A percentile compares a stretch with the other conserved stretches of the same genome.
Evolutionary conservation across 257 asterid species (phyloP).

Genomic region (Solanum tarapatanum): DNA sequence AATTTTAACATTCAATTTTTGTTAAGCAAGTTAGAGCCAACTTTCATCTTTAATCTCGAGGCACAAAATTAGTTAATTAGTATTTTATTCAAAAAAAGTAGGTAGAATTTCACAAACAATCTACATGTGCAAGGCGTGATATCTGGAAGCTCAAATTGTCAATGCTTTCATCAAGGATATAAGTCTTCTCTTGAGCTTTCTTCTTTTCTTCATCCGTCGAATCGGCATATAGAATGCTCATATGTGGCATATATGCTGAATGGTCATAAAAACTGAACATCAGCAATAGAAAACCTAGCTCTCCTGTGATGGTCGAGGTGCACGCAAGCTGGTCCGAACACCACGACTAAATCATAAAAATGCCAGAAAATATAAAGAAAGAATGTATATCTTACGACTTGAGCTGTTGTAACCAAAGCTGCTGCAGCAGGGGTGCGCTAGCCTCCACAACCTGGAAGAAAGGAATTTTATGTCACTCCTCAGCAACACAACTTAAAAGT

Average conservation of each 20-base stretch:
- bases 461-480: not conserved
- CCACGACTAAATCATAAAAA: not conserved
- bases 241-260: constrained; percentile 94
- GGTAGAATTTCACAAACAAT: no score
- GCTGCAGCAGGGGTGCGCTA: constrained; percentile 53
- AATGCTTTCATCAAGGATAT: constrained; percentile 47
- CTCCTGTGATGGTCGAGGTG: no score
- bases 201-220: constrained; percentile 60
- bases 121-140: constrained; percentile 32
- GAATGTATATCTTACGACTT: constrained; percentile 36
- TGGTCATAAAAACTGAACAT: not conserved
- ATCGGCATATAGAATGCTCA: constrained; percentile 80
- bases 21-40: no score
- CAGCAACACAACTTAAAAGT: not conserved
- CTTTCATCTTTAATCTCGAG: no score
- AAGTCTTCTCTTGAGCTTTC: constrained; percentile 57
- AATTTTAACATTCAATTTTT: no score
- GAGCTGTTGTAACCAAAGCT: constrained; percentile 54
- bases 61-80: no score
- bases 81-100: no score
- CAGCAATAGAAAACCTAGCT: not conserved
- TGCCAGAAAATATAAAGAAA: not conserved
- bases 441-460: constrained; percentile 61
- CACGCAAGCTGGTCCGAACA: not conserved
- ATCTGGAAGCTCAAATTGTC: constrained; percentile 40